These are phyloP conservation scores for Fusarium floridanum DNA, from an alignment of 2,329 filamentous ascomycete genomes.

Conservation along the genomic window DNA sequence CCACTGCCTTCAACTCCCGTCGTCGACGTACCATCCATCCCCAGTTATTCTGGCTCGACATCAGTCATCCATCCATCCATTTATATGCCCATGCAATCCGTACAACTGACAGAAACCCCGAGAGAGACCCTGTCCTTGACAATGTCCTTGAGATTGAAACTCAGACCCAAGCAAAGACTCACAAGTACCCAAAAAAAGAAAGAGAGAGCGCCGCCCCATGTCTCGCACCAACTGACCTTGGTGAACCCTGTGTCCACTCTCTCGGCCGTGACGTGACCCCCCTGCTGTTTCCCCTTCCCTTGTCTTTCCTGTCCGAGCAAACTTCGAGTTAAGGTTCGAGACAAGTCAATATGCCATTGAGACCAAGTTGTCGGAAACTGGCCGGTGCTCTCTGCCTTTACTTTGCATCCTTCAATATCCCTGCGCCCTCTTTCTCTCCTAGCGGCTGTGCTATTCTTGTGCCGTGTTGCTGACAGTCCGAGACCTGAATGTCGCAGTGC, in stretches of 20 bases:
- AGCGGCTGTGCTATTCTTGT: not conserved
- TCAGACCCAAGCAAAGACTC: not conserved
- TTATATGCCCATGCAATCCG: not conserved
- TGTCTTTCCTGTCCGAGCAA: not conserved
- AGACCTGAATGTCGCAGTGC: not conserved
- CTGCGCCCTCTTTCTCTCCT: not conserved
- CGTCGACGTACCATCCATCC: not conserved
- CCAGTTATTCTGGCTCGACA: constrained; percentile 2
- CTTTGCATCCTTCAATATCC: not conserved
- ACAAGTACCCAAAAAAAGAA: not conserved
- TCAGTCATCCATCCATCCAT: not conserved
- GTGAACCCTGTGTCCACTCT: constrained; percentile 11
- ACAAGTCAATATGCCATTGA: constrained; percentile 5
- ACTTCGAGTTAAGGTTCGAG: constrained; percentile 10
- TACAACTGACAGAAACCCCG: not conserved
- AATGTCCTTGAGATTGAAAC: constrained; percentile 1
- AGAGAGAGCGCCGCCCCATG: not conserved
- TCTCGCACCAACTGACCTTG: not conserved
- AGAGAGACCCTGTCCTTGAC: constrained; percentile 8
- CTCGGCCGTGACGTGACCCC: constrained; percentile 13
- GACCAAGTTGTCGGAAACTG: not conserved
- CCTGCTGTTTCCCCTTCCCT: not conserved
- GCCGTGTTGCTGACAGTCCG: not conserved
- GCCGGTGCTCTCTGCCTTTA: not conserved
- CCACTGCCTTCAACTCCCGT: constrained; percentile 2